These are phyloP conservation scores for Chlamydomonas reinhardtii DNA, from an alignment of 163 green algal species.

Conservation along the genomic window DNA sequence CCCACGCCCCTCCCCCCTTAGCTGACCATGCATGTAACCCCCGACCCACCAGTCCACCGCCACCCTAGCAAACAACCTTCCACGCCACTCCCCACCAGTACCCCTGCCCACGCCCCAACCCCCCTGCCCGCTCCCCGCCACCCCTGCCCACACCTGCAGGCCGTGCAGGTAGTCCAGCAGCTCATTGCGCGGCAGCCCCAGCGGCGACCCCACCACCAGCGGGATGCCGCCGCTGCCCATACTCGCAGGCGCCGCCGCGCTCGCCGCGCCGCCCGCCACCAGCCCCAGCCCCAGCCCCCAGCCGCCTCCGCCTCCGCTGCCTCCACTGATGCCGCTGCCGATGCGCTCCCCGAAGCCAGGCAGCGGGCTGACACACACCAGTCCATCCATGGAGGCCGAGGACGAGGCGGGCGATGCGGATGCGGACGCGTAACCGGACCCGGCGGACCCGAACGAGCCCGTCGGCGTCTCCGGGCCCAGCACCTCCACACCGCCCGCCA, in stretches of 20 bases:
- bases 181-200: constrained; percentile 53
- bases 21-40: too few relatives aligned
- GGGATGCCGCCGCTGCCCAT: constrained; percentile 35
- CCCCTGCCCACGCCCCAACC: too few relatives aligned
- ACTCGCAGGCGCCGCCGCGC: constrained; percentile 3
- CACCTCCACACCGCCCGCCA: constrained; percentile 24
- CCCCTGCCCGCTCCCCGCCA: background rate
- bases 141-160: constrained; percentile 61
- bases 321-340: background rate
- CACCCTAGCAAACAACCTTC: too few relatives aligned
- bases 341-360: constrained; percentile 24
- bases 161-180: constrained; percentile 90
- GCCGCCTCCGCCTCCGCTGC: background rate
- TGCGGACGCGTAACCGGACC: too few relatives aligned
- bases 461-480: constrained; percentile 8
- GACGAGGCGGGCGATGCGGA: too few relatives aligned
- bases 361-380: constrained; percentile 20
- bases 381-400: background rate
- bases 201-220: constrained; percentile 25
- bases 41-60: too few relatives aligned
- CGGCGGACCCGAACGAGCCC: background rate
- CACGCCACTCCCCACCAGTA: too few relatives aligned
- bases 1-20: too few relatives aligned
- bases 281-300: too few relatives aligned
- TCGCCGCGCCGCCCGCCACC: background rate